phyloP scores from a whole-genome alignment of 495 filamentous ascomycete species.

The Sporormia fimetaria region DNA sequence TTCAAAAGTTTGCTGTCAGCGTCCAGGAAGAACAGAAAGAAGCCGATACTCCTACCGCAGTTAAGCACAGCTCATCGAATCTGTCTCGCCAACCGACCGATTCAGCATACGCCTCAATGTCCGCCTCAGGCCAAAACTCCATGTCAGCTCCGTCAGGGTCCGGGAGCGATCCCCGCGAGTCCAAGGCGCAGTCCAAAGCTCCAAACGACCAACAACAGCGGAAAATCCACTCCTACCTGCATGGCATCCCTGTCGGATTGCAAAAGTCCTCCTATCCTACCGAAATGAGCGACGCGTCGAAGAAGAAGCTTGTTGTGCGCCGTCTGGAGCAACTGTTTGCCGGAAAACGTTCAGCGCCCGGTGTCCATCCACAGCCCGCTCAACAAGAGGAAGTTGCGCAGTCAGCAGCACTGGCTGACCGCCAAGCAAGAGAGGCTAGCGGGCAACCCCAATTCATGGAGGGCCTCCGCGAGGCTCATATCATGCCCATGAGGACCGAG shows the following conservation, averaged over 20 bases:
- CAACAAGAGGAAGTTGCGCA: constrained; percentile 49
- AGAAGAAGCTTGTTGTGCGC: constrained; percentile 59
- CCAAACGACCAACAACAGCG: constrained; percentile 38
- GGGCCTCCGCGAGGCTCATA: constrained; percentile 41
- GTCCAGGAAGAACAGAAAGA: constrained; percentile 33
- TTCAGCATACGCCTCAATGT: constrained; percentile 66
- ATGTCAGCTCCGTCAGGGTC: constrained; percentile 18
- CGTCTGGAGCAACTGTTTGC: constrained; percentile 68
- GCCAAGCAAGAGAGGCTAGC: constrained; percentile 30
- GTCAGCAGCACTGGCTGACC: constrained; percentile 37
- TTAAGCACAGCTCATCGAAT: constrained; percentile 32
- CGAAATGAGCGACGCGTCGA: constrained; percentile 54
- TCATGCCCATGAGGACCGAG: constrained; percentile 25
- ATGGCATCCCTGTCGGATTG: constrained; percentile 49
- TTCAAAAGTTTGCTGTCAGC: constrained; percentile 52
- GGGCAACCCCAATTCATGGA: constrained; percentile 32
- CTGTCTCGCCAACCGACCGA: constrained; percentile 51
- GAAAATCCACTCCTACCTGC: constrained; percentile 48
- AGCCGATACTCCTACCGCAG: constrained; percentile 1
- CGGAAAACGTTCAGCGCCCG: constrained; percentile 44
- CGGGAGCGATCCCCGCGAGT: constrained; percentile 8
- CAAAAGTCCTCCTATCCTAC: constrained; percentile 39
- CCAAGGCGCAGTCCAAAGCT: constrained; percentile 27
- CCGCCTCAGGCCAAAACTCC: constrained; percentile 39
- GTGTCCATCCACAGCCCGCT: constrained; percentile 35